Evolutionary conservation across 2,329 filamentous ascomycete genomes (phyloP).

Genomic region (Fusarium floridanum): DNA sequence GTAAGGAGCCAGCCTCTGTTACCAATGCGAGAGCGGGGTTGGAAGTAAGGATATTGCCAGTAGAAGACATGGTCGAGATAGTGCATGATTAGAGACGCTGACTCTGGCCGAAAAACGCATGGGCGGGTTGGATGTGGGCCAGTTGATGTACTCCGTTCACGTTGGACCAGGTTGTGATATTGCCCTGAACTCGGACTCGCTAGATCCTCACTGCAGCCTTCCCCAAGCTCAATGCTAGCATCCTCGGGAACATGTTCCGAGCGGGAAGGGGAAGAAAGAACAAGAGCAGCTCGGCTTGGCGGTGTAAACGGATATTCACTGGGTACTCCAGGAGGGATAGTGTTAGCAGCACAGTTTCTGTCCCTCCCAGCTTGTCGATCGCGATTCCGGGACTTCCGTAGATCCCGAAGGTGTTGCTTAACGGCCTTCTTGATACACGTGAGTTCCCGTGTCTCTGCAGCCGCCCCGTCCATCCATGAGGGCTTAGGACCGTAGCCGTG

Average conservation of each 20-base stretch:
- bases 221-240: not conserved
- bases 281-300: not conserved
- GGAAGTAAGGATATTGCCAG: not conserved
- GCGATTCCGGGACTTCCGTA: not conserved
- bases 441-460: not conserved
- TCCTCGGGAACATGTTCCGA: not conserved
- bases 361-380: not conserved
- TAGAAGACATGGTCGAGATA: not conserved
- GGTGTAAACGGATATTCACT: not conserved
- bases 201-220: not conserved
- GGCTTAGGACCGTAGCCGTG: not conserved
- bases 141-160: not conserved
- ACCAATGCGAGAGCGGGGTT: not conserved
- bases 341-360: not conserved
- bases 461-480: not conserved
- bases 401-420: not conserved
- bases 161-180: not conserved
- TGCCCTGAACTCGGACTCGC: not conserved
- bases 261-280: not conserved
- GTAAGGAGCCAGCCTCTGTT: not conserved
- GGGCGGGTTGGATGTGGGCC: not conserved
- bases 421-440: not conserved
- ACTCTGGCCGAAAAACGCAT: not conserved
- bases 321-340: not conserved
- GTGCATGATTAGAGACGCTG: not conserved